phyloP scores from a whole-genome alignment of 139 green algal species.

The Chlamydomonas eustigma region DNA sequence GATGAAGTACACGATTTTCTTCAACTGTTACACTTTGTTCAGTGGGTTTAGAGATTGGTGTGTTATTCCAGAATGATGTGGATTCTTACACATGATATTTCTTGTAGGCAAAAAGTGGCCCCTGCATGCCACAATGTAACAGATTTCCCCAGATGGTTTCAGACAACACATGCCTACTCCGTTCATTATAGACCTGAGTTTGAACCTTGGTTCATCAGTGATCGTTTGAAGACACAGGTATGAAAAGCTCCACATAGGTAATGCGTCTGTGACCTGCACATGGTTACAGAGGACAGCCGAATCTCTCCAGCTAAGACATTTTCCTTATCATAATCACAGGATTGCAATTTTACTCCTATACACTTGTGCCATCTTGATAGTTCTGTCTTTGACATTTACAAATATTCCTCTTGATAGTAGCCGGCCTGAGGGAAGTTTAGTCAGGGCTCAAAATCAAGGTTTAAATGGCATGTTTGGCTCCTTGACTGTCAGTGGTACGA shows the following conservation, averaged over 20 bases:
- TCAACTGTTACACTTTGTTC: too few species aligned
- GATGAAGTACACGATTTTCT: too few species aligned
- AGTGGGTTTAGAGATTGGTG: too few species aligned
- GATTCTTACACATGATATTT: too few species aligned
- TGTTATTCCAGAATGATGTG: too few species aligned
- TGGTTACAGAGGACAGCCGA: too few species aligned
- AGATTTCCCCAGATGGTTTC: constrained; percentile 16
- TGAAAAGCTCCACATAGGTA: not conserved
- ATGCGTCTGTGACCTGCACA: too few species aligned
- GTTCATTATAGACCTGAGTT: constrained; percentile 13
- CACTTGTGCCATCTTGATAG: too few species aligned
- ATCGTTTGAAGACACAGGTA: not conserved
- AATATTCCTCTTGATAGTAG: not conserved
- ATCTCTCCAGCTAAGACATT: too few species aligned
- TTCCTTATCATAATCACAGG: too few species aligned
- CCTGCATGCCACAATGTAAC: constrained; percentile 25
- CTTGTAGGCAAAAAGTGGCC: not conserved
- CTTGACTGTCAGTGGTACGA: constrained; percentile 16
- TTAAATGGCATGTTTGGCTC: not conserved
- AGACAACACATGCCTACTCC: constrained; percentile 4
- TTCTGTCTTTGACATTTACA: not conserved
- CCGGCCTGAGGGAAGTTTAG: not conserved
- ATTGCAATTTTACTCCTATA: too few species aligned
- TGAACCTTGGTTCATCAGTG: constrained; percentile 26
- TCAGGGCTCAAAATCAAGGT: not conserved